These are phyloP conservation scores for Apiotrichum mycotoxinovorans DNA, from an alignment of 1,284 basidiomycete species.

Conservation along the genomic window DNA sequence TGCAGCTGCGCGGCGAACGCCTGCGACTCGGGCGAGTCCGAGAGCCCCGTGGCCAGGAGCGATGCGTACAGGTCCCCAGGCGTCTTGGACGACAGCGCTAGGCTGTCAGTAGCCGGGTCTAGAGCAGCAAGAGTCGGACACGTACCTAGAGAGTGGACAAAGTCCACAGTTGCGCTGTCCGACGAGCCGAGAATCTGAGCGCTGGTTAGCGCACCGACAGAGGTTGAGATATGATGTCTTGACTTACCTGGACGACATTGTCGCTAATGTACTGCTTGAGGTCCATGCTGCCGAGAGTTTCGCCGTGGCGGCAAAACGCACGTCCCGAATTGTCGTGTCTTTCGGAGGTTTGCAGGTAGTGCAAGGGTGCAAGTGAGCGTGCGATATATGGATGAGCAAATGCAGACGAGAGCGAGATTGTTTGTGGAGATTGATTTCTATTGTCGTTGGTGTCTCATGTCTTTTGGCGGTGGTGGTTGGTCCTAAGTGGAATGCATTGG, in stretches of 20 bases:
- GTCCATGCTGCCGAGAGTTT: constrained; percentile 21
- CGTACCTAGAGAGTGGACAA: constrained; percentile 75
- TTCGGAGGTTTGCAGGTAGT: not conserved
- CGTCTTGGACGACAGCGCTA: constrained; percentile 77
- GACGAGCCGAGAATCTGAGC: constrained; percentile 72
- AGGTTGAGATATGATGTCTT: constrained; percentile 34
- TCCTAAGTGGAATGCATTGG: no score
- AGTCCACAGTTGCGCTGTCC: constrained; percentile 76
- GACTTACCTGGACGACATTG: constrained; percentile 70
- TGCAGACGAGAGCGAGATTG: no score
- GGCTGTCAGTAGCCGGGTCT: constrained; percentile 4
- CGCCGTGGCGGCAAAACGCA: not conserved
- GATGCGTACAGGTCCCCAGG: constrained; percentile 70
- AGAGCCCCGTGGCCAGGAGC: constrained; percentile 73
- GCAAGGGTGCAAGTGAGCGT: no score
- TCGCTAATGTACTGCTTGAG: constrained; percentile 74
- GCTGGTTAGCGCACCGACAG: not conserved
- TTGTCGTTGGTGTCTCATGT: no score
- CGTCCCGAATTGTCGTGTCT: not conserved
- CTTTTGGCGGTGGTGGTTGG: no score
- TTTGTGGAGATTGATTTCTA: no score
- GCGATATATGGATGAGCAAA: no score
- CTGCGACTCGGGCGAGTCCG: constrained; percentile 72
- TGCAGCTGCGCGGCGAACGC: constrained; percentile 75
- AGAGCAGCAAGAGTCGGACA: constrained; percentile 6